Base-by-base conservation (phyloP, 225 moss, liverwort and hornwort genomes). In the Physcomitrium patens region DNA sequence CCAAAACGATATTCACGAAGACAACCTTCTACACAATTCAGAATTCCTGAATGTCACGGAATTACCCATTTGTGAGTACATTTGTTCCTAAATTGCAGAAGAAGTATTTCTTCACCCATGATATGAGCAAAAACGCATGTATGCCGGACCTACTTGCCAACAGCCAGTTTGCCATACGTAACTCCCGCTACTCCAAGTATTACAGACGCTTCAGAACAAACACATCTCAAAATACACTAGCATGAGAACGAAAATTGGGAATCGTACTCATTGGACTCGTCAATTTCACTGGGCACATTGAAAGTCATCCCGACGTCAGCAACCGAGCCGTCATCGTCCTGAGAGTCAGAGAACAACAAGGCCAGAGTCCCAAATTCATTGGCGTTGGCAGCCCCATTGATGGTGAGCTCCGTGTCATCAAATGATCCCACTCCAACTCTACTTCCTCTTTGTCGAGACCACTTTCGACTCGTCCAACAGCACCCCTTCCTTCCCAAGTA, bases 311-410 rank as follows among this genome's bases (percentile, higher is more conserved):
- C 71, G 77, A 51, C 79, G 64, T 55, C 81, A 69, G 17, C 60
- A 5, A 78, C 62, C 54, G 77, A 80, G 31, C 49, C 79, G 68
- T 79, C 83, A 19, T 82, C 82, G 19, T 76, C 70, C 73, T 83
- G 51, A 66, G 43, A 67, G 16, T 71, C 67, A 10, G 84, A 67
- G 47, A 77, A 81, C 43, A 80, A 67, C 74, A 81, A 67, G 45
- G 87, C 84, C 67, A 87, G 71, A 67, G 76, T 76, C 8, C 87
- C 81, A 16, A 77, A 19, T 15, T 79, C 76, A 37, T 84, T 76
- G 17, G 42, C 23, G 55, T 61, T 73, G 10, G 78, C 65, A 57
- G 65, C 53, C 74, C 87, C 87, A 51, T 84, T 81, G 68, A 70
- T 78, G 24, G 80, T 75, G 42, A 78, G 76, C 63, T 77, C 79